phyloP scores from a whole-genome alignment of 2,329 filamentous ascomycete genomes.

The Lachnellula suecica region DNA sequence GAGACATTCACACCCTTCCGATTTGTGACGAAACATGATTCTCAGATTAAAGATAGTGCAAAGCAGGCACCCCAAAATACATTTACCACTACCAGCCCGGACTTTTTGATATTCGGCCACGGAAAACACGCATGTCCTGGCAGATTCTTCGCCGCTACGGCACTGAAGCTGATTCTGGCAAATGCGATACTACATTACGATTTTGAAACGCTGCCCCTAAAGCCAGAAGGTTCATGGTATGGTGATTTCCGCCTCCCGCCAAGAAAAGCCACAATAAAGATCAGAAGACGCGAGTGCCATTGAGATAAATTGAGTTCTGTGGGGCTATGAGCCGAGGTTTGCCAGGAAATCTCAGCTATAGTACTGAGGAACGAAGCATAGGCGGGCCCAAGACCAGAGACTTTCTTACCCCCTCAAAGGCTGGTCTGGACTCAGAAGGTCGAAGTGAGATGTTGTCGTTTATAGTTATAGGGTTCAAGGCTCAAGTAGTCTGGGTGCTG shows the following conservation, averaged over 20 bases:
- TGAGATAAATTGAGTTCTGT: too few species aligned
- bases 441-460: too few species aligned
- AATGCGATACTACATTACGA: conserved; percentile 9
- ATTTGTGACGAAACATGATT: not conserved
- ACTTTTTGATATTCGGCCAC: conserved; percentile 1
- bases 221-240: not conserved
- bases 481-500: too few species aligned
- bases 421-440: too few species aligned
- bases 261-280: not conserved
- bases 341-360: too few species aligned
- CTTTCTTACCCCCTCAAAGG: too few species aligned
- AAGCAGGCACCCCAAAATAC: not conserved
- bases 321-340: too few species aligned
- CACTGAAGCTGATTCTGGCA: conserved; percentile 7
- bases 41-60: not conserved
- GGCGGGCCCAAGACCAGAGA: too few species aligned
- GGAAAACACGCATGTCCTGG: conserved; percentile 10
- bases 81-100: not conserved
- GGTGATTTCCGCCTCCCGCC: not conserved
- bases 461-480: too few species aligned
- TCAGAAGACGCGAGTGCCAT: too few species aligned
- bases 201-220: not conserved
- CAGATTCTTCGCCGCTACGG: conserved; percentile 6
- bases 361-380: too few species aligned
- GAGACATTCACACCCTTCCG: not conserved